phyloP scores from a whole-genome alignment of 1,284 basidiomycete genomes.

The Ustilago trichophora region DNA sequence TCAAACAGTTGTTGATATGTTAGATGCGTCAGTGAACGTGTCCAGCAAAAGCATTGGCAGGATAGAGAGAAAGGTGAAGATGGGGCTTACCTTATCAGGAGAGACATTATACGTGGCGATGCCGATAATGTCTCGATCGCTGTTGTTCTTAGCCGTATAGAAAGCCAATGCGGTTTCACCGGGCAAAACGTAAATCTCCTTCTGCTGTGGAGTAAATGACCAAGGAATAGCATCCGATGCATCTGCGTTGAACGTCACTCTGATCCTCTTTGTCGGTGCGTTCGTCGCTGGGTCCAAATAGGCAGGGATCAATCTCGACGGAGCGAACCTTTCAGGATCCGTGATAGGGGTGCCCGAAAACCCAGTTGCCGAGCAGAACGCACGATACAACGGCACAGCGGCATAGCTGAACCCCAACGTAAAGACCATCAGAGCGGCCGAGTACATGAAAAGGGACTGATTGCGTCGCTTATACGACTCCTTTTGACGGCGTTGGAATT shows the following conservation, averaged over 20 bases:
- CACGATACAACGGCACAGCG: constrained; percentile 94
- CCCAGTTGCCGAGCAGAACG: constrained; percentile 96
- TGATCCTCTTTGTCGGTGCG: constrained; percentile 71
- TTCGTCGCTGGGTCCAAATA: constrained; percentile 67
- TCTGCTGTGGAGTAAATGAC: constrained; percentile 90
- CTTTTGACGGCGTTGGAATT: constrained; percentile 35
- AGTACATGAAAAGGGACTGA: constrained; percentile 79
- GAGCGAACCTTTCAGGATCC: constrained; percentile 54
- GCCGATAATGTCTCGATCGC: constrained; percentile 88
- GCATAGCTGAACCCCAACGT: constrained; percentile 90
- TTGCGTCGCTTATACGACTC: constrained; percentile 69
- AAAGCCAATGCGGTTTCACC: constrained; percentile 97
- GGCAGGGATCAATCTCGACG: constrained; percentile 49
- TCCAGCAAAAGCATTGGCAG: not conserved
- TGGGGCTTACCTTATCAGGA: constrained; percentile 79
- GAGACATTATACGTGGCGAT: constrained; percentile 99
- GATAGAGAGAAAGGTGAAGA: not conserved
- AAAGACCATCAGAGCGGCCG: constrained; percentile 80
- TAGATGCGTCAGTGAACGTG: too few relatives aligned
- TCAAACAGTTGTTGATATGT: not conserved
- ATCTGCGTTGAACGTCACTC: constrained; percentile 95
- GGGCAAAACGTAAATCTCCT: constrained; percentile 86
- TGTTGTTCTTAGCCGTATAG: constrained; percentile 90
- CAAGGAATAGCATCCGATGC: constrained; percentile 88
- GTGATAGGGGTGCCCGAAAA: constrained; percentile 94